A percentile compares a stretch with the other conserved stretches of the same genome.
These are phyloP conservation scores for Didymella glomerata DNA, from an alignment of 2,329 filamentous ascomycete species.

Conservation along the genomic window DNA sequence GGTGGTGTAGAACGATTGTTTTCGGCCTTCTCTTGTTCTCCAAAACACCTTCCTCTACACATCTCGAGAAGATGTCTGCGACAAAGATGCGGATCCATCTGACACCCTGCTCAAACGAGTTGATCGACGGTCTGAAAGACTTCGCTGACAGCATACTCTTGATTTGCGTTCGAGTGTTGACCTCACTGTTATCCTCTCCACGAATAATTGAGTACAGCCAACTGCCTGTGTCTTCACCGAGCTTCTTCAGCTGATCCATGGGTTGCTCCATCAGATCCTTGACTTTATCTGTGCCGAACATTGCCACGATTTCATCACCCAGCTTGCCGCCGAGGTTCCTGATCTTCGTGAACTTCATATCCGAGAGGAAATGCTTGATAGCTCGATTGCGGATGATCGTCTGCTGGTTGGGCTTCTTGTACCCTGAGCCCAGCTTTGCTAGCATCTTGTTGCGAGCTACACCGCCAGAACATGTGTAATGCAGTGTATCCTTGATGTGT, in stretches of 20 bases:
- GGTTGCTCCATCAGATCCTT: conserved; percentile 76
- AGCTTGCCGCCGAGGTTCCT: conserved; percentile 53
- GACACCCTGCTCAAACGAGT: conserved; percentile 76
- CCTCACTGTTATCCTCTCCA: conserved; percentile 85
- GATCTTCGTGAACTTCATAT: conserved; percentile 79
- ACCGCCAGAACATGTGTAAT: conserved; percentile 92
- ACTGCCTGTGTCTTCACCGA: conserved; percentile 83
- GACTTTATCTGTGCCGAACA: conserved; percentile 82
- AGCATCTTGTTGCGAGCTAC: conserved; percentile 93
- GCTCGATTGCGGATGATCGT: conserved; percentile 92
- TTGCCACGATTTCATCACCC: conserved; percentile 82
- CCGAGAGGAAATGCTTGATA: conserved; percentile 77
- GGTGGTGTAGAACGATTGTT: conserved; percentile 84
- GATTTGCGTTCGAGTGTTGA: conserved; percentile 90
- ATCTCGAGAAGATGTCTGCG: conserved; percentile 86
- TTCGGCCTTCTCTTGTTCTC: conserved; percentile 88
- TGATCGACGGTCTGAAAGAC: conserved; percentile 87
- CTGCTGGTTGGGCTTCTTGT: conserved; percentile 94
- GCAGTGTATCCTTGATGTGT: conserved; percentile 72
- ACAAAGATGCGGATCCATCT: conserved; percentile 92
- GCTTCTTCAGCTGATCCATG: conserved; percentile 76
- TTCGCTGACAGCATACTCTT: conserved; percentile 98
- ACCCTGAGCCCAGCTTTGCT: conserved; percentile 88
- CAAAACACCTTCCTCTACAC: conserved; percentile 88
- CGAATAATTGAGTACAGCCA: conserved; percentile 89